Conservation (phyloP, 2,329 filamentous ascomycete genomes). For the Alternaria triticimaculans region DNA sequence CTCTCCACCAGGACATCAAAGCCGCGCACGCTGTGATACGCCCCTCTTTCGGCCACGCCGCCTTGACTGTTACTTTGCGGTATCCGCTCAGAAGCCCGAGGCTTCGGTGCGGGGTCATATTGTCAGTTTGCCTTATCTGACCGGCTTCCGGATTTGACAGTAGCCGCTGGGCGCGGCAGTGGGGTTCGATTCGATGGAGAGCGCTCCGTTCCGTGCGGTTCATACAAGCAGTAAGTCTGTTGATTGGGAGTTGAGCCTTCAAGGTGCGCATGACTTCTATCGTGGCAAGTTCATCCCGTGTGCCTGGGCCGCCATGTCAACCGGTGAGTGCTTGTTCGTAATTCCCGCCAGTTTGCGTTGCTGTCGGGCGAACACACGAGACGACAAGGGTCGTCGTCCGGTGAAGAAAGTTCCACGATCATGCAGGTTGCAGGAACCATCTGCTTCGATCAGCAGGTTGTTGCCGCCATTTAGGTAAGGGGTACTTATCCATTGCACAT, state of each 20-base stretch:
- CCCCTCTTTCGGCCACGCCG: background rate
- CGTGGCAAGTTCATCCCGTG: background rate
- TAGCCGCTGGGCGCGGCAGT: background rate
- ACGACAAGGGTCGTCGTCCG: slow-evolving; percentile 14
- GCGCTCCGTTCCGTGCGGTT: background rate
- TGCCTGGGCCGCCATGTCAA: background rate
- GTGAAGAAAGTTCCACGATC: slow-evolving; percentile 11
- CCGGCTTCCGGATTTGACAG: background rate
- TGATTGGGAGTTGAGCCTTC: slow-evolving; percentile 8
- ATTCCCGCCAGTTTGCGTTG: background rate
- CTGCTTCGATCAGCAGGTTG: slow-evolving; percentile 8
- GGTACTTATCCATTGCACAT: slow-evolving; percentile 14
- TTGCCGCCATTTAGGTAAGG: slow-evolving; percentile 9
- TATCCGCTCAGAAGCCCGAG: background rate
- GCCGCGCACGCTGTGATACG: background rate
- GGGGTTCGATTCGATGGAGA: slow-evolving; percentile 1
- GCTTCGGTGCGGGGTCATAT: slow-evolving; percentile 8
- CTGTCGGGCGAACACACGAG: background rate
- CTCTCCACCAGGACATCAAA: background rate
- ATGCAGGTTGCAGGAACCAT: slow-evolving; percentile 9
- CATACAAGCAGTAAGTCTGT: background rate
- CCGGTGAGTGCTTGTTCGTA: slow-evolving; percentile 10
- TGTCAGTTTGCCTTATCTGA: slow-evolving; percentile 13
- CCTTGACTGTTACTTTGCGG: background rate
- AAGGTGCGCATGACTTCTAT: slow-evolving; percentile 13